Evolutionary conservation across 345 rosid genomes (phyloP).

Genomic region (Gossypium thurberi): DNA sequence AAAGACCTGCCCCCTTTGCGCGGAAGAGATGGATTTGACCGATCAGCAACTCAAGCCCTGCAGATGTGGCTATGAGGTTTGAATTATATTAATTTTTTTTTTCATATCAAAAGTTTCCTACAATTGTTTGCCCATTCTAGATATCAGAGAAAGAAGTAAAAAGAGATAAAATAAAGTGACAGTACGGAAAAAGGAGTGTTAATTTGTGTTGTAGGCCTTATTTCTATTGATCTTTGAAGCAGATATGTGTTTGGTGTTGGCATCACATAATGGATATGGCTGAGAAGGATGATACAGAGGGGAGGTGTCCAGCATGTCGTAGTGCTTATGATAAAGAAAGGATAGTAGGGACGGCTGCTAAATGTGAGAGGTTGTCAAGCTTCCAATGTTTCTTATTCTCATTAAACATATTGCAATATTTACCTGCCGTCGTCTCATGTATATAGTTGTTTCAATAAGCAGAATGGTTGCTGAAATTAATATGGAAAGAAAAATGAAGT

Average conservation of each 20-base stretch:
- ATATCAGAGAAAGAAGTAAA: not conserved
- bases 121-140: not conserved
- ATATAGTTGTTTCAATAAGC: not conserved
- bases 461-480: conserved; percentile 66
- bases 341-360: conserved; percentile 75
- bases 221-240: conserved; percentile 4
- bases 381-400: not conserved
- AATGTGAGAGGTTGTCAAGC: conserved; percentile 57
- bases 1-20: conserved; percentile 84
- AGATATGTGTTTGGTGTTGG: conserved; percentile 99
- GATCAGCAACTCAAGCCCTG: conserved; percentile 95
- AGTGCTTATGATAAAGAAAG: conserved; percentile 82
- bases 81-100: not conserved
- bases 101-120: not conserved
- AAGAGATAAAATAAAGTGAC: not conserved
- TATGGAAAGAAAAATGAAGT: conserved; percentile 55
- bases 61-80: conserved; percentile 92
- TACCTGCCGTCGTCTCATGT: not conserved
- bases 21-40: conserved; percentile 92
- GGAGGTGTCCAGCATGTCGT: conserved; percentile 96
- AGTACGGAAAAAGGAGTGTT: not conserved
- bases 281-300: conserved; percentile 80
- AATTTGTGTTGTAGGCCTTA: not conserved
- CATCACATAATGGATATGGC: conserved; percentile 94
- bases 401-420: not conserved